These are phyloP conservation scores for Kwoniella bestiolae DNA, from an alignment of 768 basidiomycete genomes.

Conservation along the genomic window DNA sequence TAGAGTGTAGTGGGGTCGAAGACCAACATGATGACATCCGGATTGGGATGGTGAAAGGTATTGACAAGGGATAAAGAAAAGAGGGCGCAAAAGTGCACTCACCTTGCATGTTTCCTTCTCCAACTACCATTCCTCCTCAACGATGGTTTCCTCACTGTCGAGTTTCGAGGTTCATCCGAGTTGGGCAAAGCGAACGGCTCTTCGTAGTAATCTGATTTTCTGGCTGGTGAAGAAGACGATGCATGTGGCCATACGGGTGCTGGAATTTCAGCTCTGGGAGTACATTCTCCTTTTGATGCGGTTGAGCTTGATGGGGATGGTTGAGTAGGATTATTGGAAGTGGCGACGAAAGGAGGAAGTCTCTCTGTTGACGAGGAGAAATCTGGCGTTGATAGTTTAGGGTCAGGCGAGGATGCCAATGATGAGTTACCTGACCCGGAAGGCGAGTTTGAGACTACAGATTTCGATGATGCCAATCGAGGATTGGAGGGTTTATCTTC, in stretches of 20 bases:
- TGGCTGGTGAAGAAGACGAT: conserved; percentile 10
- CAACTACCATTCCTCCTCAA: conserved; percentile 38
- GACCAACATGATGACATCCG: neutral
- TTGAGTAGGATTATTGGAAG: neutral
- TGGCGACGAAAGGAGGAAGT: neutral
- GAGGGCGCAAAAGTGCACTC: conserved; percentile 22
- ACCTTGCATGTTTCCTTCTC: conserved; percentile 45
- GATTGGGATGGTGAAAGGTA: conserved; percentile 1
- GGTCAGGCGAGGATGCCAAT: conserved; percentile 12
- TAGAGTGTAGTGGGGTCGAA: neutral
- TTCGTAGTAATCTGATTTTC: conserved; percentile 2
- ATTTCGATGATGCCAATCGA: conserved; percentile 6
- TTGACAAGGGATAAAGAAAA: neutral
- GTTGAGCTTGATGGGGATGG: conserved; percentile 33
- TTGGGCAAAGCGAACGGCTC: conserved; percentile 5
- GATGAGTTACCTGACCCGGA: conserved; percentile 15
- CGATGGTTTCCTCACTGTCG: conserved; percentile 12
- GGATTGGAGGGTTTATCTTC: conserved; percentile 12
- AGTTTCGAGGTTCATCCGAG: neutral
- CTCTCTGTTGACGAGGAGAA: neutral
- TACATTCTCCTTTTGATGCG: conserved; percentile 35
- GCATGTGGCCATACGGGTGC: conserved; percentile 41
- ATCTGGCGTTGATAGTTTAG: conserved; percentile 19
- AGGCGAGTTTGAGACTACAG: conserved; percentile 7
- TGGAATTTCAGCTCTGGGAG: conserved; percentile 43